These are phyloP conservation scores for Sisymbrium altissimum DNA, from an alignment of 345 rosid species.

Conservation along the genomic window DNA sequence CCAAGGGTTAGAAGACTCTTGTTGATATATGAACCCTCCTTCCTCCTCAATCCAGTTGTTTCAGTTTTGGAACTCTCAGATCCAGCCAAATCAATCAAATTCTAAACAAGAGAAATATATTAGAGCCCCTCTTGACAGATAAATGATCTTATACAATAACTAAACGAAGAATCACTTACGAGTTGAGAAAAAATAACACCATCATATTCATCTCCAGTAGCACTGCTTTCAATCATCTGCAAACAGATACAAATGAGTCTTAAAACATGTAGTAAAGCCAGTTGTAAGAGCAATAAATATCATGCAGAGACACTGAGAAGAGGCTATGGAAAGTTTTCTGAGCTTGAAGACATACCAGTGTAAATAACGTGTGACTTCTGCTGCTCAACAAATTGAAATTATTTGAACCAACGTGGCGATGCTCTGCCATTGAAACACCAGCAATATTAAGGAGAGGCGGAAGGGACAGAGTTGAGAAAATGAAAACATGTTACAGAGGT, in stretches of 20 bases:
- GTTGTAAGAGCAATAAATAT: neutral
- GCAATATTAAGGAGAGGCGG: conserved; percentile 7
- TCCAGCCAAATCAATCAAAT: conserved; percentile 98
- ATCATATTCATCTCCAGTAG: conserved; percentile 88
- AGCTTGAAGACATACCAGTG: conserved; percentile 57
- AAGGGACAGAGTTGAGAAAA: neutral
- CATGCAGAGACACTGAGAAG: conserved; percentile 1
- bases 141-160: conserved; percentile 3
- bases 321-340: neutral
- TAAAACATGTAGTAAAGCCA: conserved; percentile 9
- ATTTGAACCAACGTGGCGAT: conserved; percentile 99
- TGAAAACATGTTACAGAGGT: neutral
- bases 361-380: conserved; percentile 98
- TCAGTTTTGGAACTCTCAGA: conserved; percentile 99
- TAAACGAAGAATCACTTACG: conserved; percentile 45
- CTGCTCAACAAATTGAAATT: conserved; percentile 95
- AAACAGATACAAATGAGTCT: conserved; percentile 11
- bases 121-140: conserved; percentile 4
- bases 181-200: conserved; percentile 99
- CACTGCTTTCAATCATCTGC: conserved; percentile 99
- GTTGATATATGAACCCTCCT: conserved; percentile 98
- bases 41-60: conserved; percentile 95
- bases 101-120: conserved; percentile 47
- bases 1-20: conserved; percentile 99
- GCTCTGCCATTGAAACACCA: conserved; percentile 56